Conservation (phyloP, 345 rosid species). For the Boechera divaricarpa region DNA sequence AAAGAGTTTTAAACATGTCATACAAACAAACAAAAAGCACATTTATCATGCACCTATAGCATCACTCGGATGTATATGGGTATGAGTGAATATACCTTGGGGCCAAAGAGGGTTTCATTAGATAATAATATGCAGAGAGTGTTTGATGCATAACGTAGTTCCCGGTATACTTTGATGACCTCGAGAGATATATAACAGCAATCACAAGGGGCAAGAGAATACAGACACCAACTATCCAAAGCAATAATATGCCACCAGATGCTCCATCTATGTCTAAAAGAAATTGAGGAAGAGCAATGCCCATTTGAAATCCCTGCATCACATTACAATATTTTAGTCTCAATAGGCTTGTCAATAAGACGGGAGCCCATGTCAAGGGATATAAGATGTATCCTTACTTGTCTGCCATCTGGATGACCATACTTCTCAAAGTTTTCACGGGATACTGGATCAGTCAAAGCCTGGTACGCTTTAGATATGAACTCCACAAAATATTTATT, state of each 20-base stretch:
- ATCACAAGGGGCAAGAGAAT: constrained; percentile 94
- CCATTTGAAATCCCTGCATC: constrained; percentile 98
- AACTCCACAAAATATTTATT: constrained; percentile 82
- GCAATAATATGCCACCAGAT: constrained; percentile 93
- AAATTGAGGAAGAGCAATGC: constrained; percentile 97
- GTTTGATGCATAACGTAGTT: constrained; percentile 99
- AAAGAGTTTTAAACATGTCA: constrained; percentile 35
- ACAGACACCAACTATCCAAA: constrained; percentile 98
- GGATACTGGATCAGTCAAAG: constrained; percentile 87
- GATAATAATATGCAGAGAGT: constrained; percentile 80
- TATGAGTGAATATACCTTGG: constrained; percentile 67
- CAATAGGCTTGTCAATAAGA: constrained; percentile 20
- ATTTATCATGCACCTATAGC: constrained; percentile 8
- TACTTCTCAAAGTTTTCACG: constrained; percentile 98
- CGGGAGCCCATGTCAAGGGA: constrained; percentile 13
- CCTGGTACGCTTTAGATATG: constrained; percentile 96
- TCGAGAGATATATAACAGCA: constrained; percentile 95
- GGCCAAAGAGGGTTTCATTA: constrained; percentile 97
- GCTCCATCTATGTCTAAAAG: constrained; percentile 92
- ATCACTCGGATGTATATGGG: neutral
- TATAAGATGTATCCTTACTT: constrained; percentile 52
- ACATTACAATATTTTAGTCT: constrained; percentile 34
- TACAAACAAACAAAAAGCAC: constrained; percentile 15
- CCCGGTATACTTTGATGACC: constrained; percentile 94
- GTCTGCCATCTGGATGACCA: constrained; percentile 99